phyloP scores from a whole-genome alignment of 352 stramenopile genomes.

The Phytophthora podocarpi region DNA sequence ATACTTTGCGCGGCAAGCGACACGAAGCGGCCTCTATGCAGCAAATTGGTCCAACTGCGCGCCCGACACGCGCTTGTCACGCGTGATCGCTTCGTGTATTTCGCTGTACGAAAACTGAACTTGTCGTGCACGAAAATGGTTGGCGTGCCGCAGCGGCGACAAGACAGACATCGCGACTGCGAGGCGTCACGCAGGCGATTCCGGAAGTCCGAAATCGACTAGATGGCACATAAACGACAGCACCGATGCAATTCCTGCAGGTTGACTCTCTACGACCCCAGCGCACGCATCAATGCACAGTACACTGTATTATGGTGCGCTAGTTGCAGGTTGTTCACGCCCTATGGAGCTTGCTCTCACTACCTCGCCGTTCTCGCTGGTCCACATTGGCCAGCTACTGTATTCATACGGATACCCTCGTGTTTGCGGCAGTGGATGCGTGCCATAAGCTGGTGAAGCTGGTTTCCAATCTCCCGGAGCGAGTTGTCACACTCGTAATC shows the following conservation, averaged over 20 bases:
- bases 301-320: no score
- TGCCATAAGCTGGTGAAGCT: conserved; percentile 21
- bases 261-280: neutral
- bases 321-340: no score
- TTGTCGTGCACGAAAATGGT: no score
- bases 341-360: no score
- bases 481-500: conserved; percentile 15
- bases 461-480: conserved; percentile 4
- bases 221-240: neutral
- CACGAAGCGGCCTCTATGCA: conserved; percentile 9
- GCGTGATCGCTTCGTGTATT: conserved; percentile 3
- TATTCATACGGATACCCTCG: no score
- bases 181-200: conserved; percentile 11
- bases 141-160: neutral
- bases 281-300: neutral
- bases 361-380: no score
- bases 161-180: neutral
- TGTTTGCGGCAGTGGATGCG: conserved; percentile 7
- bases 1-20: conserved; percentile 21
- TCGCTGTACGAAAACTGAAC: conserved; percentile 15
- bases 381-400: no score
- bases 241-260: conserved; percentile 1
- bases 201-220: neutral
- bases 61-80: conserved; percentile 26
- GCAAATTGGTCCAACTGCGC: conserved; percentile 7